phyloP scores from a whole-genome alignment of 345 rosid species.

The Leavenworthia alabamica region DNA sequence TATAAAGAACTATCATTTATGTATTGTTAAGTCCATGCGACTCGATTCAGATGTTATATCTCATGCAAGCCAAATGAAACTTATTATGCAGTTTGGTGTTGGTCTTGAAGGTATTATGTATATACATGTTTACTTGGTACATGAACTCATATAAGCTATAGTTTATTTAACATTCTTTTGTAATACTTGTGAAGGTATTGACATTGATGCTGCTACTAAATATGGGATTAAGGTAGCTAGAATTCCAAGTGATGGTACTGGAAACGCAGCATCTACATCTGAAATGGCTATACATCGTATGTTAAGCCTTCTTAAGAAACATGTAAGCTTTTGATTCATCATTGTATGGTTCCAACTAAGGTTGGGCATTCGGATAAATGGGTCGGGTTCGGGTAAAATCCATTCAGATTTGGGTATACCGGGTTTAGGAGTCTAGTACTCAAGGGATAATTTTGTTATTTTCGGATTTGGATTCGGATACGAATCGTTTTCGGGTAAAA shows the following conservation, averaged over 20 bases:
- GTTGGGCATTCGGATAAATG: too few species aligned
- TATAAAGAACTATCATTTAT: slow-evolving; percentile 55
- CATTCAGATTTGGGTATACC: too few species aligned
- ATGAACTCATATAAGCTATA: neutral
- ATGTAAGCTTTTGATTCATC: slow-evolving; percentile 37
- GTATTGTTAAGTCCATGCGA: slow-evolving; percentile 51
- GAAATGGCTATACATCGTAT: slow-evolving; percentile 80
- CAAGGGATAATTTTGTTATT: too few species aligned
- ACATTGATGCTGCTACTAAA: slow-evolving; percentile 75
- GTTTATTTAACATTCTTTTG: neutral
- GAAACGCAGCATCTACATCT: slow-evolving; percentile 82
- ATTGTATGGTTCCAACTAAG: neutral
- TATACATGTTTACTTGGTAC: neutral
- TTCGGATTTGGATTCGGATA: too few species aligned
- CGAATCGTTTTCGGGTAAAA: too few species aligned
- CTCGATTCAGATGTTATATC: slow-evolving; percentile 55
- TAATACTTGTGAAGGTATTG: slow-evolving; percentile 61
- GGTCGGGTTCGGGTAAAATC: too few species aligned
- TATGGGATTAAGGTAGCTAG: slow-evolving; percentile 76
- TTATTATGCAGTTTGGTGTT: slow-evolving; percentile 83
- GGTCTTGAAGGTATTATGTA: slow-evolving; percentile 96
- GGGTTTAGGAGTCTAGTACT: too few species aligned
- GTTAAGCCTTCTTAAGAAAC: slow-evolving; percentile 78
- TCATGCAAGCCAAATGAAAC: slow-evolving; percentile 62
- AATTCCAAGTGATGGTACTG: slow-evolving; percentile 64